Evolutionary conservation across 75 land plant species (phyloP), one percentile per base, ranked within the genome.

Genomic region (Adiantum capillusveneris): DNA sequence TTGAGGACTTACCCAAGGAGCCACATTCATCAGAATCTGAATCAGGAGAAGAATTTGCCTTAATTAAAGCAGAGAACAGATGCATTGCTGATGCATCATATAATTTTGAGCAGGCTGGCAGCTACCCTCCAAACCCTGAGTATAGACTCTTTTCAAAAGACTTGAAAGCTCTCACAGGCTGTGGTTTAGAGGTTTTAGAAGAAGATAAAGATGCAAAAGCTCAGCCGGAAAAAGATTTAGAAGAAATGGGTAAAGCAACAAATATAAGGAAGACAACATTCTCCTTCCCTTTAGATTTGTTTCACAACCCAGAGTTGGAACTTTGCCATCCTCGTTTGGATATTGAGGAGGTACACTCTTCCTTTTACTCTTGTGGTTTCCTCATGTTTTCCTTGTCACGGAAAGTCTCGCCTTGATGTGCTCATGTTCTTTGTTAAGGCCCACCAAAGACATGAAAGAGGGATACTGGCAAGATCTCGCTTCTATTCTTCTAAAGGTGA

Each of bases 261-360:
- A 46, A 21, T 46, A 46, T 6, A 46, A 46, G 50, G 14, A 2
- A 5, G 42, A 48, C 60, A 16, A 21, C 45, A 13, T 48, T 60
- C 27, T 30, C 53, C 6, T 25, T 72, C 26, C 58, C 70, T 16
- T 28, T 72, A n/a, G 63, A 66, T 1, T 42, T 53, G 13, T 72
- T 72, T 60, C 71, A 72, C 49, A 72, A 66, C 25, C 75, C 63
- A 17, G 56, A 60, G 39, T 22, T 72, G 0, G 75, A 72, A 20
- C 75, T 72, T 34, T 39, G 59, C 31, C 69, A 72, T 60, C 75
- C 75, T 11, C 13, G 43, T 14, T 9, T 29, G 20, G 70, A 72
- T 34, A 50, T 72, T n/a, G 44, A 60, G 25, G 57, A 59, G 70
- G 75, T 72, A 59, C 58, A 29, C 1, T 7, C 18, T 22, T 25